phyloP scores from a whole-genome alignment of 2,329 filamentous ascomycete genomes.

The Colletotrichum phormii region DNA sequence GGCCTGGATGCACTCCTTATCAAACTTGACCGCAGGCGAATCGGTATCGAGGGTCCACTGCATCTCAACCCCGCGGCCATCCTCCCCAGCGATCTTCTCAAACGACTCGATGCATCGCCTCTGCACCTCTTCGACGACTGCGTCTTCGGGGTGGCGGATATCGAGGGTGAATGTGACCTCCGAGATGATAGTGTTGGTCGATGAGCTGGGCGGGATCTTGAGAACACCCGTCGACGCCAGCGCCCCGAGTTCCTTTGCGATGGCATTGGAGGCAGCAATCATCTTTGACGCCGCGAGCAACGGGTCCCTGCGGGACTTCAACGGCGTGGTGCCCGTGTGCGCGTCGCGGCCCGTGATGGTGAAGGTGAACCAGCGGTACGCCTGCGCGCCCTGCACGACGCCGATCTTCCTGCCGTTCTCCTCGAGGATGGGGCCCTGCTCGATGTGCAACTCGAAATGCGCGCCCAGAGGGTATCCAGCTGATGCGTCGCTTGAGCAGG shows the following conservation, averaged over 20 bases:
- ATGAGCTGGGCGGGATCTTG: constrained; percentile 37
- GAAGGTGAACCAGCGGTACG: constrained; percentile 79
- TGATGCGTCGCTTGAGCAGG: constrained; percentile 16
- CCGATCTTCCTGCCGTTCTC: constrained; percentile 72
- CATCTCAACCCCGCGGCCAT: constrained; percentile 54
- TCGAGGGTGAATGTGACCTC: constrained; percentile 38
- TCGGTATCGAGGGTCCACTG: constrained; percentile 72
- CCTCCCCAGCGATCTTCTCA: constrained; percentile 39
- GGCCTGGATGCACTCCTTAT: constrained; percentile 74
- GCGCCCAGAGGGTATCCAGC: constrained; percentile 68
- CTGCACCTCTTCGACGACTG: constrained; percentile 38
- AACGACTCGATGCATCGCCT: constrained; percentile 41
- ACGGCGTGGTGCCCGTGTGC: constrained; percentile 81
- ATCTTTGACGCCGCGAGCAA: constrained; percentile 75
- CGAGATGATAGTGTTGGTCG: constrained; percentile 37
- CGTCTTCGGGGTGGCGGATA: constrained; percentile 36
- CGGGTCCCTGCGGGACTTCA: constrained; percentile 74
- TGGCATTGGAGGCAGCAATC: constrained; percentile 73
- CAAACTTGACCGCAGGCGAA: constrained; percentile 72
- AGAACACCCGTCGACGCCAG: constrained; percentile 79
- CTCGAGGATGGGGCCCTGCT: constrained; percentile 84
- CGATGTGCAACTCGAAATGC: constrained; percentile 88
- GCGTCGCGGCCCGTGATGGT: constrained; percentile 74
- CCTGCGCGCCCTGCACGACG: constrained; percentile 79
- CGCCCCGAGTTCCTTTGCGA: constrained; percentile 69